These are phyloP conservation scores for Xylaria polymorpha DNA, from an alignment of 2,329 filamentous ascomycete species.

Conservation along the genomic window DNA sequence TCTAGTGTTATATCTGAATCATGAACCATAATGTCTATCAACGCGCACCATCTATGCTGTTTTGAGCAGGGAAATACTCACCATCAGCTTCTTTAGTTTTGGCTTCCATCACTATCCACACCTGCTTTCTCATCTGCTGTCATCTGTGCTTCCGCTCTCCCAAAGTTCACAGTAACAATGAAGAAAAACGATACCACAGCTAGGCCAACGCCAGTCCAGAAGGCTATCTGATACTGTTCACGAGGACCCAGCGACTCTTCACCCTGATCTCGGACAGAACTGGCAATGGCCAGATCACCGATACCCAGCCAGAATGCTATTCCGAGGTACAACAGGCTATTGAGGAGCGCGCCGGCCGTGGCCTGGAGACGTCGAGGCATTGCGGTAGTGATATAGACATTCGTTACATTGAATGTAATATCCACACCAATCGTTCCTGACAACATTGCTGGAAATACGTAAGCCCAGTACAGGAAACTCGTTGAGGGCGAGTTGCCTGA, in stretches of 20 bases:
- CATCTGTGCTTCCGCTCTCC: conserved; percentile 48
- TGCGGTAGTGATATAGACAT: conserved; percentile 80
- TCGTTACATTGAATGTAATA: conserved; percentile 79
- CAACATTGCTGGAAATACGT: conserved; percentile 76
- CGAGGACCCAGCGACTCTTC: conserved; percentile 38
- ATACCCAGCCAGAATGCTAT: conserved; percentile 79
- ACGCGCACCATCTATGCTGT: not conserved
- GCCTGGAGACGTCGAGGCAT: conserved; percentile 75
- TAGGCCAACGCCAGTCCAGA: conserved; percentile 49
- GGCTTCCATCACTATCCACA: conserved; percentile 23
- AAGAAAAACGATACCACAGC: conserved; percentile 44
- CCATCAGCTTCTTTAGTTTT: not conserved
- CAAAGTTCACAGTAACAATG: conserved; percentile 46
- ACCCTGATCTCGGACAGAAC: conserved; percentile 51
- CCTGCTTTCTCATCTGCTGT: conserved; percentile 49
- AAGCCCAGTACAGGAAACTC: conserved; percentile 74
- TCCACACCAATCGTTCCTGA: conserved; percentile 79
- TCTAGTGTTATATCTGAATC: conserved; percentile 1
- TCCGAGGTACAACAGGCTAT: conserved; percentile 76
- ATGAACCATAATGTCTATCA: not conserved
- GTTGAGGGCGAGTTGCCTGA: conserved; percentile 54
- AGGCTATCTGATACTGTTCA: conserved; percentile 49
- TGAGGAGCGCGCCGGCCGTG: conserved; percentile 77
- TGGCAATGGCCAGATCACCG: conserved; percentile 71
- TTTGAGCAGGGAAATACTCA: not conserved